Evolutionary conservation across 192 early-diverging fungal genomes (phyloP).

Genomic region (Backusella westeae): DNA sequence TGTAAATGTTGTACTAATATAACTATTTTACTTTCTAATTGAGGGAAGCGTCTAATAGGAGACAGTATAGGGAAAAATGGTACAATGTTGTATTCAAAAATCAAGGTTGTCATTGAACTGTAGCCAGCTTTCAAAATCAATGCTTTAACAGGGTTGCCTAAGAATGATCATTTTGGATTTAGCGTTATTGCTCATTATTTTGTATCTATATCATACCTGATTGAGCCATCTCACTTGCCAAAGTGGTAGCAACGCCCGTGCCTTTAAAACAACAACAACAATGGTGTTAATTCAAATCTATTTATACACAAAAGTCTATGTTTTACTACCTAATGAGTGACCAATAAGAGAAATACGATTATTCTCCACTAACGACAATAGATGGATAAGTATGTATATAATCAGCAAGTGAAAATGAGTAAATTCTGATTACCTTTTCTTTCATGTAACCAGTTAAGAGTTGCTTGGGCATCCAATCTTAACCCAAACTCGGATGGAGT

Average conservation of each 20-base stretch:
- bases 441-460: conserved; percentile 20
- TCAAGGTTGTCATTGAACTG: conserved; percentile 29
- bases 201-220: conserved; percentile 8
- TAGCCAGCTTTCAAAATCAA: conserved; percentile 38
- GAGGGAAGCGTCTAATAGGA: conserved; percentile 22
- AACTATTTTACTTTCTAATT: conserved; percentile 20
- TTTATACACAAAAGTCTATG: neutral
- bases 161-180: neutral
- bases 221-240: conserved; percentile 29
- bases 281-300: neutral
- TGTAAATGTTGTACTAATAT: neutral
- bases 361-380: conserved; percentile 14
- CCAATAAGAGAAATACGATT: conserved; percentile 30
- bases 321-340: conserved; percentile 32
- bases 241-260: conserved; percentile 32
- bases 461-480: conserved; percentile 26
- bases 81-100: conserved; percentile 38
- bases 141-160: conserved; percentile 24
- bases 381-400: neutral
- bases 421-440: conserved; percentile 18
- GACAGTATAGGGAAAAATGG: conserved; percentile 25
- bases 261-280: conserved; percentile 4
- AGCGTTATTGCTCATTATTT: neutral
- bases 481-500: conserved; percentile 35
- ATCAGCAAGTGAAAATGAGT: neutral